A percentile compares a stretch with the other conserved stretches of the same genome.
Conservation (phyloP, 2,329 filamentous ascomycete species). For the Emydomyces testavorans region DNA sequence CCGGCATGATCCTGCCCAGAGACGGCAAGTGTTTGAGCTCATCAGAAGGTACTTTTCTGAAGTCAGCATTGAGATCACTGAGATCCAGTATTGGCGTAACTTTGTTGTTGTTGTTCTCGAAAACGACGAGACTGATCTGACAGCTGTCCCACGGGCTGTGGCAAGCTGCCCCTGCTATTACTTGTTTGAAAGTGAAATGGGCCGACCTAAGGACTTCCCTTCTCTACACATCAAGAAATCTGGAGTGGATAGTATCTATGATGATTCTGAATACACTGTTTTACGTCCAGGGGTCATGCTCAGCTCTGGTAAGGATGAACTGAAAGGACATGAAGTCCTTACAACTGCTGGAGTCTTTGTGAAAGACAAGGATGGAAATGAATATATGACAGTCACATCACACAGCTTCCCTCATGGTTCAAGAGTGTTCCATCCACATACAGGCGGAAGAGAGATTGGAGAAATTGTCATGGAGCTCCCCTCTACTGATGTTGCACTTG, state of each 20-base stretch:
- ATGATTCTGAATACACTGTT: slow-evolving; percentile 11
- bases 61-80: slow-evolving; percentile 12
- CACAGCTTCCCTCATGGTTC: not conserved
- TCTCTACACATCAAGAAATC: not conserved
- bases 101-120: slow-evolving; percentile 16
- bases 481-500: slow-evolving; percentile 8
- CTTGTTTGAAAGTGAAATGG: slow-evolving; percentile 14
- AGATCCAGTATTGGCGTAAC: slow-evolving; percentile 16
- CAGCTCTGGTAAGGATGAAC: slow-evolving; percentile 3
- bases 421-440: slow-evolving; percentile 10
- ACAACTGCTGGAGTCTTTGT: slow-evolving; percentile 5
- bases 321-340: not conserved
- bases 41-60: slow-evolving; percentile 12
- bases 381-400: slow-evolving; percentile 2
- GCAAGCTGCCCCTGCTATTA: slow-evolving; percentile 15
- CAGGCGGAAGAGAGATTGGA: not conserved
- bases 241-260: not conserved
- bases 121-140: slow-evolving; percentile 6
- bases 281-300: slow-evolving; percentile 13
- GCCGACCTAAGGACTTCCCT: not conserved
- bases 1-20: slow-evolving; percentile 4
- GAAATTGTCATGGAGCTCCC: slow-evolving; percentile 4
- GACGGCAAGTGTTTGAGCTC: slow-evolving; percentile 9
- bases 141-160: slow-evolving; percentile 10
- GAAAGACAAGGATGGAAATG: not conserved